phyloP scores from a whole-genome alignment of 805 yeast species.

The Kuraishia floccosa region DNA sequence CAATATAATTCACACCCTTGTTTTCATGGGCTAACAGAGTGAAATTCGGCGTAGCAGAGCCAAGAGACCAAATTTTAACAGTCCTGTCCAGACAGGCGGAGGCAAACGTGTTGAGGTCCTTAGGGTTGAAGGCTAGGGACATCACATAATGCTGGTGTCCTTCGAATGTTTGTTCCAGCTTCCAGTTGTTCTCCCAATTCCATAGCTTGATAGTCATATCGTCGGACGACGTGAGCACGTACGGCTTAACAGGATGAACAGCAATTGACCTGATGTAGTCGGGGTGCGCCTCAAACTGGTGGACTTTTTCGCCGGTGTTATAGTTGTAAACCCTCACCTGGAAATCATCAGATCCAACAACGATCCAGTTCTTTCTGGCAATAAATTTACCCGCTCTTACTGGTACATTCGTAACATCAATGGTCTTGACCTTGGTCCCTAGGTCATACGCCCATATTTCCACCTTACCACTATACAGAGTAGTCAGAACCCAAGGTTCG shows the following conservation, averaged over 20 bases:
- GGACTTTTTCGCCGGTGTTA: conserved; percentile 88
- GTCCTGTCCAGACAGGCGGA: conserved; percentile 95
- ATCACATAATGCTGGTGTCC: conserved; percentile 95
- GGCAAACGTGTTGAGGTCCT: conserved; percentile 95
- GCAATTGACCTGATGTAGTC: conserved; percentile 91
- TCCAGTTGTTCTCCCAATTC: conserved; percentile 98
- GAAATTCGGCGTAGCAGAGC: conserved; percentile 80
- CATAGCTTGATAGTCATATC: conserved; percentile 87
- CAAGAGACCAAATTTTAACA: conserved; percentile 93
- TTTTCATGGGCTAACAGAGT: conserved; percentile 85
- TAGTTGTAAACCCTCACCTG: conserved; percentile 88
- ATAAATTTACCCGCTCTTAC: conserved; percentile 92
- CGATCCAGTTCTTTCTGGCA: conserved; percentile 95
- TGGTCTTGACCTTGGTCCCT: conserved; percentile 67
- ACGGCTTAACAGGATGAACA: conserved; percentile 90
- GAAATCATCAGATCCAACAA: conserved; percentile 94
- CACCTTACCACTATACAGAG: conserved; percentile 81
- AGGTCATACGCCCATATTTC: conserved; percentile 96
- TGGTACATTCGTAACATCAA: conserved; percentile 93
- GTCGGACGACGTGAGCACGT: conserved; percentile 80
- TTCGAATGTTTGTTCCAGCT: conserved; percentile 78
- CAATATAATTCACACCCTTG: conserved; percentile 92
- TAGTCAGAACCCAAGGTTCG: conserved; percentile 93
- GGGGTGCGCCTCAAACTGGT: conserved; percentile 97
- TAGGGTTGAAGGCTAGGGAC: conserved; percentile 92